Percentiles rank a stretch among this genome's conserved stretches.
Conservation (phyloP, 2,329 filamentous ascomycete genomes). For the Phialophora chinensis region DNA sequence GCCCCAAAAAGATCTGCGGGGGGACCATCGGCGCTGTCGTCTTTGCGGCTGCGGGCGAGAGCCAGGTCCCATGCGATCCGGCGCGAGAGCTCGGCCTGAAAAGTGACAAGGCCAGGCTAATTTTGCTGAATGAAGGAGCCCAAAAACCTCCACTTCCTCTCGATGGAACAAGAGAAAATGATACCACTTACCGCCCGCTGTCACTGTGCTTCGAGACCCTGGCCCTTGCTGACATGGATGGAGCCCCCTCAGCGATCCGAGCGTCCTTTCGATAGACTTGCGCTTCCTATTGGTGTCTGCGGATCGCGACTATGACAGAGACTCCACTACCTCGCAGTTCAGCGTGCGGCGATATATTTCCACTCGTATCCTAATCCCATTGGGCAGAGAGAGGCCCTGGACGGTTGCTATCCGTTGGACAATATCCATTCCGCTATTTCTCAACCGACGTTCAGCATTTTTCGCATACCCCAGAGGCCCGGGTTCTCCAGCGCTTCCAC, state of each 20-base stretch:
- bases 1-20: background rate
- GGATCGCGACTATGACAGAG: constrained; percentile 6
- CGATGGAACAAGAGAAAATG: background rate
- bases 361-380: constrained; percentile 1
- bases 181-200: background rate
- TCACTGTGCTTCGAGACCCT: background rate
- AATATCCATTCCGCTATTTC: background rate
- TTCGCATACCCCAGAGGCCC: background rate
- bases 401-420: background rate
- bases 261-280: background rate
- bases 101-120: constrained; percentile 9
- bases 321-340: background rate
- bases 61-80: constrained; percentile 15
- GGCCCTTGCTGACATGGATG: background rate
- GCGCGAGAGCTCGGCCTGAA: background rate
- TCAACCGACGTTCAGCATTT: background rate
- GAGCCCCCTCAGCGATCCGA: background rate
- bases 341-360: constrained; percentile 28
- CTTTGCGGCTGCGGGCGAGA: constrained; percentile 17
- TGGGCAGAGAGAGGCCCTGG: background rate
- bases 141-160: background rate
- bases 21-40: background rate
- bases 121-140: background rate
- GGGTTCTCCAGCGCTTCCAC: background rate
- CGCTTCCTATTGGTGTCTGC: constrained; percentile 13